Conservation (phyloP, 2,329 filamentous ascomycete genomes). For the Chaetomium olivaceum region DNA sequence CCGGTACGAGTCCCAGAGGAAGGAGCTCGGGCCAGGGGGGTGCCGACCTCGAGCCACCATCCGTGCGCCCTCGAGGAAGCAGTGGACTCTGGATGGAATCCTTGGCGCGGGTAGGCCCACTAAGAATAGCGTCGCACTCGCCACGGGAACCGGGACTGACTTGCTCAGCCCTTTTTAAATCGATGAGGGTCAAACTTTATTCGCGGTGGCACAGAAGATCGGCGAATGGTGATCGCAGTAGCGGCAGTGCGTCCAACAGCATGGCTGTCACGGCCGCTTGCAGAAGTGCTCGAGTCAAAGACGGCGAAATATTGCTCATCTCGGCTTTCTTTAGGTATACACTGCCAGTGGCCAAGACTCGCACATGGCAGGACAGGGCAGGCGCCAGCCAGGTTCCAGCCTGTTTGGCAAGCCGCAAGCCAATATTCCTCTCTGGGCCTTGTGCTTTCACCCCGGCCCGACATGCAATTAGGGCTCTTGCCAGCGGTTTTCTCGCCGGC, state of each 20-base stretch:
- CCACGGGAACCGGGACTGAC: background rate
- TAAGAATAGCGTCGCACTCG: background rate
- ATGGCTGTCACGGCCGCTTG: background rate
- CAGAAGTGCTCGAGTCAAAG: background rate
- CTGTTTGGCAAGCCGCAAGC: background rate
- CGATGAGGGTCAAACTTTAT: background rate
- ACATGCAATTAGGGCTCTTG: background rate
- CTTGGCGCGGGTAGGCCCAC: background rate
- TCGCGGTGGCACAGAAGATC: background rate
- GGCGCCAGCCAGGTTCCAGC: background rate
- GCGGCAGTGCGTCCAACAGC: background rate
- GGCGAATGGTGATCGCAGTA: background rate
- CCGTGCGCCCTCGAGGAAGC: background rate
- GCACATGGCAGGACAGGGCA: background rate
- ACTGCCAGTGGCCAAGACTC: background rate
- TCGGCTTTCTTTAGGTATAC: background rate
- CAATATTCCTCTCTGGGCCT: background rate
- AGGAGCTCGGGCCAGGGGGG: background rate
- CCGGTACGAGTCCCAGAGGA: background rate
- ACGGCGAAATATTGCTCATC: background rate
- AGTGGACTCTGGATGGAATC: background rate
- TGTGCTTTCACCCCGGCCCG: background rate
- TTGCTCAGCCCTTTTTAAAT: background rate
- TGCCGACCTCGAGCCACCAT: slow-evolving; percentile 2
- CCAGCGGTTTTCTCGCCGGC: background rate